These are phyloP conservation scores for Juglanconis oblonga DNA, from an alignment of 2,329 filamentous ascomycete genomes.

Conservation along the genomic window DNA sequence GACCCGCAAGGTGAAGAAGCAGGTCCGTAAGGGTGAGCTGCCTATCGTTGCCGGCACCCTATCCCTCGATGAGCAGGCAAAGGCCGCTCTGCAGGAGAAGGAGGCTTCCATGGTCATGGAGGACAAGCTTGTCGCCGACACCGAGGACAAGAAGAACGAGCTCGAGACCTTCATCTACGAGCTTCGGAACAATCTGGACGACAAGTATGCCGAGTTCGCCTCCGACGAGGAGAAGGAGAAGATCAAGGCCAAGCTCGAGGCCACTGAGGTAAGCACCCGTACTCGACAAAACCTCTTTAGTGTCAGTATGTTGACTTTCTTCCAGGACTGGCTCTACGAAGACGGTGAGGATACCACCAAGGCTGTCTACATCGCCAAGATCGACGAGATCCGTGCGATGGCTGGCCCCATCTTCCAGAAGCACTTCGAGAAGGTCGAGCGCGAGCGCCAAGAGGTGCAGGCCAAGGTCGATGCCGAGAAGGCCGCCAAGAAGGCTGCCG, in stretches of 20 bases:
- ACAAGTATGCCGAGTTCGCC: slow-evolving; percentile 83
- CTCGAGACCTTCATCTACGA: slow-evolving; percentile 98
- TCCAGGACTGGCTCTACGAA: slow-evolving; percentile 97
- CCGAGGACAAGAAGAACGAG: slow-evolving; percentile 99
- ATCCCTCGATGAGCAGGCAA: slow-evolving; percentile 68
- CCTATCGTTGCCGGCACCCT: slow-evolving; percentile 81
- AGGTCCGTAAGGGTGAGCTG: slow-evolving; percentile 94
- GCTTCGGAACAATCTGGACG: slow-evolving; percentile 88
- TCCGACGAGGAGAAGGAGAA: slow-evolving; percentile 90
- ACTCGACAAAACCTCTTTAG: slow-evolving; percentile 15
- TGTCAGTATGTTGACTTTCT: slow-evolving; percentile 23
- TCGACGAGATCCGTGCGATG: slow-evolving; percentile 89
- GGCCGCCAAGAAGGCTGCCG: slow-evolving; percentile 67
- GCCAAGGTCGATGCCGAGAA: slow-evolving; percentile 76
- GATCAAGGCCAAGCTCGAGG: slow-evolving; percentile 78
- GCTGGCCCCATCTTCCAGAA: slow-evolving; percentile 90
- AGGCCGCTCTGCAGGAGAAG: slow-evolving; percentile 70
- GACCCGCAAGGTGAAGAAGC: slow-evolving; percentile 98
- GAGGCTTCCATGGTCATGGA: slow-evolving; percentile 93
- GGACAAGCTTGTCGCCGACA: slow-evolving; percentile 97
- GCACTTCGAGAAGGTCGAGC: slow-evolving; percentile 91
- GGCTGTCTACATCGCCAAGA: slow-evolving; percentile 89
- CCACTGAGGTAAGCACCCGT: slow-evolving; percentile 70
- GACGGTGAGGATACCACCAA: slow-evolving; percentile 94
- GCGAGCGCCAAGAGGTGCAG: slow-evolving; percentile 74